Conservation (phyloP, 2,329 filamentous ascomycete genomes). For the Pyrenochaeta sp. region DNA sequence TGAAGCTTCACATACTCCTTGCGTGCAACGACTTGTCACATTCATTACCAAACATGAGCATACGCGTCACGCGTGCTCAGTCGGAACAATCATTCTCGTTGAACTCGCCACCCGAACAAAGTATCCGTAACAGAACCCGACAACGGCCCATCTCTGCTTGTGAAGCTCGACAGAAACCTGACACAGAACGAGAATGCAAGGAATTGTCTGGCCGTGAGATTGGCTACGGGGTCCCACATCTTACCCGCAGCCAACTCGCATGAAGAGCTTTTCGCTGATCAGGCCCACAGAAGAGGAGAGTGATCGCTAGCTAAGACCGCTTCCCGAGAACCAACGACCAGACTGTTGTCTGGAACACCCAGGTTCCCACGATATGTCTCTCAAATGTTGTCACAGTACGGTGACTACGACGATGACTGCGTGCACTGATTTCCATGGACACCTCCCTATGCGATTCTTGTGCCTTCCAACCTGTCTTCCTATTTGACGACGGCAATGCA, state of each 20-base stretch:
- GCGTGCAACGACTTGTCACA: neutral
- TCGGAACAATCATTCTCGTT: conserved; percentile 1
- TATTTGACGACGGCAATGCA: too few relatives aligned
- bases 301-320: too few relatives aligned
- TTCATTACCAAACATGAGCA: neutral
- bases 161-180: neutral
- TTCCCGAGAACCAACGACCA: too few relatives aligned
- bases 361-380: too few relatives aligned
- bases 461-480: too few relatives aligned
- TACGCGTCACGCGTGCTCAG: neutral
- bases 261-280: neutral
- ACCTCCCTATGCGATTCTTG: too few relatives aligned
- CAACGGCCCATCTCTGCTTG: neutral
- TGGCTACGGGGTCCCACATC: neutral
- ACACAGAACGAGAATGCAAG: neutral
- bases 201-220: neutral
- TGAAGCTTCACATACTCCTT: neutral
- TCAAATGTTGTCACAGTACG: too few relatives aligned
- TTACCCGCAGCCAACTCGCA: neutral
- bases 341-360: too few relatives aligned
- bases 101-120: neutral
- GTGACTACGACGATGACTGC: too few relatives aligned
- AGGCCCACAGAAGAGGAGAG: neutral
- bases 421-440: too few relatives aligned
- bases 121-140: neutral